Percentiles rank a stretch among this genome's conserved stretches.
Evolutionary conservation across 768 basidiomycete species (phyloP).

Genomic region (Leccinum obscurum): DNA sequence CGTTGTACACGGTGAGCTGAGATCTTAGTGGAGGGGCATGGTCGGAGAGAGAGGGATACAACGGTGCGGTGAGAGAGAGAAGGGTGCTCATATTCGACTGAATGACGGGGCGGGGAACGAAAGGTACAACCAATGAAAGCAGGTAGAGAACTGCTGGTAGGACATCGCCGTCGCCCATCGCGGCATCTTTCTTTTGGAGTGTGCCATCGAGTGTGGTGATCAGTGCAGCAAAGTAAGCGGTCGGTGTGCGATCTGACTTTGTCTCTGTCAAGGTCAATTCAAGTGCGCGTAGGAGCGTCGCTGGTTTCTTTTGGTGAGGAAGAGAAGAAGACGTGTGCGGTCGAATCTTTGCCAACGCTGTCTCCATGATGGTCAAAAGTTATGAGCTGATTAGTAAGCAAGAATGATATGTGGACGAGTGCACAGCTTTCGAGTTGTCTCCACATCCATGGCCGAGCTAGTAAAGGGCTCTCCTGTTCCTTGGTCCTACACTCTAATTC

Average conservation of each 20-base stretch:
- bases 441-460: slow-evolving; percentile 27
- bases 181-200: slow-evolving; percentile 55
- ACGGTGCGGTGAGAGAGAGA: slow-evolving; percentile 70
- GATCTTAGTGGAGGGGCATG: slow-evolving; percentile 86
- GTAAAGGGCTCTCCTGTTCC: slow-evolving; percentile 45
- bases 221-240: slow-evolving; percentile 94
- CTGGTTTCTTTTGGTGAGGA: slow-evolving; percentile 88
- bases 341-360: slow-evolving; percentile 72
- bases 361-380: slow-evolving; percentile 47
- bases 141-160: slow-evolving; percentile 36
- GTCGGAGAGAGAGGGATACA: slow-evolving; percentile 65
- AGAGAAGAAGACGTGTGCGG: slow-evolving; percentile 80
- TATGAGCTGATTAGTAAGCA: not conserved
- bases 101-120: slow-evolving; percentile 79
- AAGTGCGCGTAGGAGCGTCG: slow-evolving; percentile 78
- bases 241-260: slow-evolving; percentile 64
- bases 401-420: not conserved
- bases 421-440: slow-evolving; percentile 7
- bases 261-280: slow-evolving; percentile 79
- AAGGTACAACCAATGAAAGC: slow-evolving; percentile 33
- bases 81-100: slow-evolving; percentile 71
- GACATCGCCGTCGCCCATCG: slow-evolving; percentile 72
- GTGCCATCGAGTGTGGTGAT: slow-evolving; percentile 82
- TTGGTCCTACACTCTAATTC: slow-evolving; percentile 69
- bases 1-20: slow-evolving; percentile 74